phyloP scores from a whole-genome alignment of 2,329 filamentous ascomycete genomes.

The Monosporascus cannonballus region DNA sequence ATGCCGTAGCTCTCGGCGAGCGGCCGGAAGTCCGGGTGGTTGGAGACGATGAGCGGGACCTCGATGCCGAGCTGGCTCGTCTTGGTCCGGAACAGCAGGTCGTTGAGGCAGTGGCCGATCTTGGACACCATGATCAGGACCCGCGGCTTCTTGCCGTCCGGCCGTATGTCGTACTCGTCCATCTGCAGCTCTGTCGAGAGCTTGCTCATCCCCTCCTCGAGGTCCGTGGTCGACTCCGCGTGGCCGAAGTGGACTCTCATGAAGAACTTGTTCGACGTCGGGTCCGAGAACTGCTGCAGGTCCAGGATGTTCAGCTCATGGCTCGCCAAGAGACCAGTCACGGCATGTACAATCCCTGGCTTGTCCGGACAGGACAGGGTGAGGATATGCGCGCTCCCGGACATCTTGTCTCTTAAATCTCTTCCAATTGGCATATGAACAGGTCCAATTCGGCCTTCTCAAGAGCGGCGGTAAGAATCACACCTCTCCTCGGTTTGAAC shows the following conservation, averaged over 20 bases:
- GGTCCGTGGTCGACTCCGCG: conserved; percentile 42
- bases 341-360: conserved; percentile 77
- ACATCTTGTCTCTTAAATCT: conserved; percentile 11
- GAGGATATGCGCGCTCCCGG: conserved; percentile 56
- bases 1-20: conserved; percentile 70
- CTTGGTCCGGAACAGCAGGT: conserved; percentile 73
- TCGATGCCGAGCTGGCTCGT: conserved; percentile 70
- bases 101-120: conserved; percentile 80
- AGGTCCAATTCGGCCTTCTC: too few species aligned
- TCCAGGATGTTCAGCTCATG: conserved; percentile 77
- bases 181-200: conserved; percentile 61
- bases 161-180: conserved; percentile 61
- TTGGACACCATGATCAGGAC: conserved; percentile 88
- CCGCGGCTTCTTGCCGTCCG: conserved; percentile 62
- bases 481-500: too few species aligned
- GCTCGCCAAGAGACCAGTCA: conserved; percentile 69
- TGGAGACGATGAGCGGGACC: conserved; percentile 73
- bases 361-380: conserved; percentile 81
- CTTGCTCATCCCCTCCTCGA: conserved; percentile 50
- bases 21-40: conserved; percentile 67
- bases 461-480: too few species aligned
- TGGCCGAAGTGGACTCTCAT: conserved; percentile 82
- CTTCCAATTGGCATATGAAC: background rate
- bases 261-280: conserved; percentile 70
- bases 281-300: conserved; percentile 78